Evolutionary conservation across 2,329 filamentous ascomycete genomes (phyloP), one percentile per base, ranked within the genome.

Genomic region (Paraconiothyrium sp.): DNA sequence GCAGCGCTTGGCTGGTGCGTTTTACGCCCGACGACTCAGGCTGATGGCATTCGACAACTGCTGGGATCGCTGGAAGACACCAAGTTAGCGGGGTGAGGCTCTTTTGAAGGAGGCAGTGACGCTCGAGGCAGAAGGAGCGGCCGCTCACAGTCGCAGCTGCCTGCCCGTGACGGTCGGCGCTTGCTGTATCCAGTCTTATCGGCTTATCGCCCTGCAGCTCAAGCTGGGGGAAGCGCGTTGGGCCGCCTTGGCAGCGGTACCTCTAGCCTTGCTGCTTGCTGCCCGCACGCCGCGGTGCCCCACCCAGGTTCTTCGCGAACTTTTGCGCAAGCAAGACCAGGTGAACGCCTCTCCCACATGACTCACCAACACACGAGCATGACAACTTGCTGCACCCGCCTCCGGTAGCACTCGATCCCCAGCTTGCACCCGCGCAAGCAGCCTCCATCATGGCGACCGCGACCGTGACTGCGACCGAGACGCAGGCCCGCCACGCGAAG

Each of bases 401-500:
- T 2, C n/a, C 57, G 47, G 37, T 46, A 59, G 57, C 57, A 47
- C 37, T 43, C 14, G 7, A 47, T 48, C 43, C 14, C 39, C 47
- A 27, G 35, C 37, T 24, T 44, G 14, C 51, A 24, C 34, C 9
- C 51, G 24, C 35, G 35, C 52, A 55, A 55, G 52, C 41, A n/a
- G 4, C 51, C 49, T 22, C 41, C 48, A 54, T 14, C 24, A 59
- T 58, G 48, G 47, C 57, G 56, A 64, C 66, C 66, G 16, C 54
- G 20, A 57, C 54, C 32, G 32, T 20, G 43, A 57, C 56, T 13
- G 27, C 48, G 24, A 52, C 44, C 9, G 43, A 27, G 10, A 41
- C 55, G 65, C 67, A 66, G 54, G 51, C 66, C 30, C 54, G 54
- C 54, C 64, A 71, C 67, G 79, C 89, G 72, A 97, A 97, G 85